A percentile compares a stretch with the other conserved stretches of the same genome.
Evolutionary conservation across 495 filamentous ascomycete species (phyloP).

Genomic region (Trichodelitschia bisporula): DNA sequence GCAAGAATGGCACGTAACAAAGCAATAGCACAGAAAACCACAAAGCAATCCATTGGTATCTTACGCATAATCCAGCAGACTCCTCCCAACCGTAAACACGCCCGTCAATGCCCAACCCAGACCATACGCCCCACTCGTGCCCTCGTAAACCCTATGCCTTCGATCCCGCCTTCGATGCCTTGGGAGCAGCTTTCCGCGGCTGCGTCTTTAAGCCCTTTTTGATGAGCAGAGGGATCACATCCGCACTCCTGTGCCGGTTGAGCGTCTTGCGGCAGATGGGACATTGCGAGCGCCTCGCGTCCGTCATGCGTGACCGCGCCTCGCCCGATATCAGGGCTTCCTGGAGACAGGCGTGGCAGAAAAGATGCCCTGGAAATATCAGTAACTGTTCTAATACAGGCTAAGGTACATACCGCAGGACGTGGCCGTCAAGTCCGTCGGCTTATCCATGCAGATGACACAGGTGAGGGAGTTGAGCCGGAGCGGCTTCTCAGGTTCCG

Average conservation of each 20-base stretch:
- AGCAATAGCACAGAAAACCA: too few species aligned
- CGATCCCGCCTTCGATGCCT: background rate
- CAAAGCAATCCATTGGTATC: too few species aligned
- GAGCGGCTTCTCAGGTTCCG: constrained; percentile 24
- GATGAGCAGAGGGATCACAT: constrained; percentile 13
- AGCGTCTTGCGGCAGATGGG: constrained; percentile 16
- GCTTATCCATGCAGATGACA: constrained; percentile 69
- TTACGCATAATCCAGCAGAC: background rate
- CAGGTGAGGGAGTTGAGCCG: constrained; percentile 38
- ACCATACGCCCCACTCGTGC: background rate
- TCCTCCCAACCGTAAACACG: background rate
- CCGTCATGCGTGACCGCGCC: constrained; percentile 12
- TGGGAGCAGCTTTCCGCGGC: too few species aligned
- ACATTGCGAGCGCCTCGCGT: constrained; percentile 10
- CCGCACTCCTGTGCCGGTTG: constrained; percentile 7
- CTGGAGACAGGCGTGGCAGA: constrained; percentile 62
- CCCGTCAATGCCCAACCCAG: background rate
- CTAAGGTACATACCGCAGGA: constrained; percentile 44
- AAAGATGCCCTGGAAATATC: constrained; percentile 53
- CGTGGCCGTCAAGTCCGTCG: constrained; percentile 48
- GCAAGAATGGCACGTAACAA: too few species aligned
- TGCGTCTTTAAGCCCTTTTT: constrained; percentile 11
- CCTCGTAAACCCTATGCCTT: background rate
- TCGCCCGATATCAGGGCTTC: constrained; percentile 41
- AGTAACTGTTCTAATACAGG: background rate